Evolutionary conservation across 345 rosid genomes (phyloP), one percentile per base, ranked within the genome.

Genomic region (Chamaenerion angustifolium): DNA sequence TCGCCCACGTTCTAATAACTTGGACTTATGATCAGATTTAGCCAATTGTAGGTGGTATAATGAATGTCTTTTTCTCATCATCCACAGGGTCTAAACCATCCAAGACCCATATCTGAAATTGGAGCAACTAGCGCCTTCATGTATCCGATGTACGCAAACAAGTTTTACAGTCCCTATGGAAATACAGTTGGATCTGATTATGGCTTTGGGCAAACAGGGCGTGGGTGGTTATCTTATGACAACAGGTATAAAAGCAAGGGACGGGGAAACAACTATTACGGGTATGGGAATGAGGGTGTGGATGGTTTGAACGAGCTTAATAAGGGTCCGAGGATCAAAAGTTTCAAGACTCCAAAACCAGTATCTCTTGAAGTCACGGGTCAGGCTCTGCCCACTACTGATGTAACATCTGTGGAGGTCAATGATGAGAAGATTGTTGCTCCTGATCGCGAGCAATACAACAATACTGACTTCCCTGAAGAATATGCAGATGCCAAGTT

Each of bases 231-330:
- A 56, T 55, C 73, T 49, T 57, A 68, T 43, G 94, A 85, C 56
- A 65, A 58, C 69, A 89, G 76, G 61, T 75, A 74, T 51, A 82
- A 75, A 68, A 60, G 64, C 43, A 77, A 82, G 72, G 94, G 90
- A 18, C 71, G 78, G 51, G 85, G 81, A 68, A 75, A 84, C 67
- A 76, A 62, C 60, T 75, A 73, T 60, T 82, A 46, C 59, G 79
- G 79, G 25, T 82, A 65, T 3, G 77, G 71, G 16, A 78, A 69
- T 54, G 95, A 81, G 43, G 73, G 54, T 63, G 48, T 66, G 46
- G 95, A 89, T 64, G 88, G 95, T 43, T 56, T 85, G 71, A 85
- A 81, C 52, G 97, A 89, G 64, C 80, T 85, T 53, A 89, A 85
- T 71, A 68, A 88, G 66, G 97, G 97, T 19, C 97, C 97, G 3